Evolutionary conservation across 1,284 basidiomycete species (phyloP), one percentile per base, ranked within the genome.

Genomic region (Cryptococcus hybrid): DNA sequence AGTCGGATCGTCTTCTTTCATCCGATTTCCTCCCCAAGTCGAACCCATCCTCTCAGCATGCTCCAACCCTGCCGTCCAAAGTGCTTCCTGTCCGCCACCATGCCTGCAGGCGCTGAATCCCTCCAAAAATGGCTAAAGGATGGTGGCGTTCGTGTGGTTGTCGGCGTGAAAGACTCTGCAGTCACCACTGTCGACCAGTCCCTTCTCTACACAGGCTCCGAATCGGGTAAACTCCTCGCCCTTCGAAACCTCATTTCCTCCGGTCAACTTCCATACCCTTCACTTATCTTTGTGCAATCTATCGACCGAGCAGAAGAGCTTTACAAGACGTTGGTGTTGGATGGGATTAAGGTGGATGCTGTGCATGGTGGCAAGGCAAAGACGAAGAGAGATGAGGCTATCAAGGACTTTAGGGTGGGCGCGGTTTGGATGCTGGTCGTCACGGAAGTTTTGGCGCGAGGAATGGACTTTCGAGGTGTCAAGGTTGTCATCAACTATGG

Each of bases 381-480:
- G 66, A 87, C 88, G 66, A 90, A 95, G 75, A 84, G 95, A 47
- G 91, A 95, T 65, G 87, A 91, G 66, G 86, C 89, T 8, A 84
- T 97, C 9, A 82, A 83, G 47, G 85, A 88, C 18, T 97, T 99
- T 85, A 86, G 90, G 47, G 82, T 83, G 63, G 95, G 92, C 0
- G 84, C 88, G 67, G 88, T 90, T 60, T 97, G 93, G 93, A 84
- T 93, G 34, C 85, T 97, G 82, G 84, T 96, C 51, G 90, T 88
- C 63, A 97, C 93, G 12, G 94, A 97, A 72, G 89, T 96, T 42
- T 89, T 96, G 87, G 92, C 92, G 9, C 84, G 96, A 63, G 96
- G 95, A 3, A 94, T 99, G 86, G 95, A 99, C 74, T 98, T 99
- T 81, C 90, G 90, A 74, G 93, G 93, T 11, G 88, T 99, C 46